Evolutionary conservation across 1,284 basidiomycete genomes (phyloP).

Genomic region (Microbotryomycetes sp.): DNA sequence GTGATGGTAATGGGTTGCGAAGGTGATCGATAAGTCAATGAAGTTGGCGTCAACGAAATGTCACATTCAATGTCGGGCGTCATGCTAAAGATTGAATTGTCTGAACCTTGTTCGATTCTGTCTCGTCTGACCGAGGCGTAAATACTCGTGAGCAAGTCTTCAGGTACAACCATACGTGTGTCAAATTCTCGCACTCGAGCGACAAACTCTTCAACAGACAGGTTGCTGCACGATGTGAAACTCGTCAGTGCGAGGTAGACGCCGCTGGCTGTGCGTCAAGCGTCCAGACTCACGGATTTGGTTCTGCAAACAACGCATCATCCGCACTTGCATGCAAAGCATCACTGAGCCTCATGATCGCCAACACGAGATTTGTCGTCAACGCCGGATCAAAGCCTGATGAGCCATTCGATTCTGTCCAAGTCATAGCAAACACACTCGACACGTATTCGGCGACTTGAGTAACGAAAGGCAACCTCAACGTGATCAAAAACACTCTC

Average conservation of each 20-base stretch:
- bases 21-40: conserved; percentile 73
- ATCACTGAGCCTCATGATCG: conserved; percentile 80
- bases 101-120: conserved; percentile 60
- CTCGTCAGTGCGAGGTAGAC: neutral
- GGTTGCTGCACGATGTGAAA: conserved; percentile 47
- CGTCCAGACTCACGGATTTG: neutral
- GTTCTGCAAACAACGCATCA: conserved; percentile 11
- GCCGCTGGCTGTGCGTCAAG: neutral
- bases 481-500: conserved; percentile 74
- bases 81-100: conserved; percentile 39
- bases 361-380: conserved; percentile 69
- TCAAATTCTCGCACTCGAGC: conserved; percentile 71
- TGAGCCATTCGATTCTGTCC: conserved; percentile 80
- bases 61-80: conserved; percentile 50
- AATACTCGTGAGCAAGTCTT: conserved; percentile 65
- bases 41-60: conserved; percentile 62
- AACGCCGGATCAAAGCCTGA: conserved; percentile 46
- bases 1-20: conserved; percentile 77
- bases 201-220: conserved; percentile 67
- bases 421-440: conserved; percentile 69
- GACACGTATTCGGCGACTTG: conserved; percentile 61
- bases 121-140: conserved; percentile 66
- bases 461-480: conserved; percentile 60
- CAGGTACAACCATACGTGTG: conserved; percentile 58
- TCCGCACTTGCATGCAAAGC: conserved; percentile 51